Percentiles rank a stretch among this genome's conserved stretches.
These are phyloP conservation scores for Urtica urens DNA, from an alignment of 306 rosid species.

Conservation along the genomic window DNA sequence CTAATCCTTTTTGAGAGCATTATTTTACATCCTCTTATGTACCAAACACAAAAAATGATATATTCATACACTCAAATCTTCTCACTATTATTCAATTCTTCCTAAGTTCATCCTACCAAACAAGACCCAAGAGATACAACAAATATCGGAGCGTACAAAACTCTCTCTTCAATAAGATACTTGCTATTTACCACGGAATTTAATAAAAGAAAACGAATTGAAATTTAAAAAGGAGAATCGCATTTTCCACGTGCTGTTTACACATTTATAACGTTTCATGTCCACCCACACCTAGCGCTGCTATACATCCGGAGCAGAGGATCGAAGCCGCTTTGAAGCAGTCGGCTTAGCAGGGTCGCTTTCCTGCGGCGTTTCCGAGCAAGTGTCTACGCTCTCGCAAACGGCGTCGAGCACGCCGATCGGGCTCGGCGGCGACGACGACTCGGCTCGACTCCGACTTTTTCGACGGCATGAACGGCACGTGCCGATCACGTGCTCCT, in stretches of 20 bases:
- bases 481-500: conserved; percentile 49
- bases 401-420: conserved; percentile 62
- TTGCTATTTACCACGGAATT: no score
- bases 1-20: no score
- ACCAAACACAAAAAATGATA: no score
- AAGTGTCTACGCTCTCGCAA: conserved; percentile 47
- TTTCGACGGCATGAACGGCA: conserved; percentile 28
- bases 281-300: conserved; percentile 7
- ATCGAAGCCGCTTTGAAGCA: conserved; percentile 29
- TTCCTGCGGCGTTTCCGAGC: conserved; percentile 25
- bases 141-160: no score
- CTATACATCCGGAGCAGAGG: conserved; percentile 28
- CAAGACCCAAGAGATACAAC: no score
- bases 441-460: conserved; percentile 13
- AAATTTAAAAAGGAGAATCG: neutral
- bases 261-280: neutral
- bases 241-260: neutral
- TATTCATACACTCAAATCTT: no score
- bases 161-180: no score
- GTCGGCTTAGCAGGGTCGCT: conserved; percentile 33
- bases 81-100: no score
- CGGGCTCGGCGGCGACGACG: conserved; percentile 44
- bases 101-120: no score
- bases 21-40: no score
- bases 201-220: no score